These are phyloP conservation scores for Quercus aquifolioides DNA, from an alignment of 306 rosid species.

Conservation along the genomic window DNA sequence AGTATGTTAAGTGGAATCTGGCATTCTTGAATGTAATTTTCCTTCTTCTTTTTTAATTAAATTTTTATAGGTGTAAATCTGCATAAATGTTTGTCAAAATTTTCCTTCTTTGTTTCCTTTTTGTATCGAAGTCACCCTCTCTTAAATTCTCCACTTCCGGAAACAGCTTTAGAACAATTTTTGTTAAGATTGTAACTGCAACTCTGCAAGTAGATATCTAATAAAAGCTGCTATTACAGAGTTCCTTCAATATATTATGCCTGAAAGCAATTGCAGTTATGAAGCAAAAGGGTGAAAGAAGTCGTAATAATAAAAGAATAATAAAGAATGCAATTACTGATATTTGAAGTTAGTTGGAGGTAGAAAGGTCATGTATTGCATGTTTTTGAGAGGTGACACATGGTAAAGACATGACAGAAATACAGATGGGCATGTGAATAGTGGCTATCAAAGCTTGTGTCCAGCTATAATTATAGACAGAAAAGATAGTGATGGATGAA, in stretches of 20 bases:
- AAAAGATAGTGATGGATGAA: slow-evolving; percentile 57
- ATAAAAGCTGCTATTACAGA: slow-evolving; percentile 19
- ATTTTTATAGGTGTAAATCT: slow-evolving; percentile 49
- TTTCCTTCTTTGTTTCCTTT: slow-evolving; percentile 28
- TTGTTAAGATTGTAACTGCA: slow-evolving; percentile 34
- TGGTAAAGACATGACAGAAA: slow-evolving; percentile 35
- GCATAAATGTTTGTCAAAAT: slow-evolving; percentile 27
- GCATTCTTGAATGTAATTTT: slow-evolving; percentile 57
- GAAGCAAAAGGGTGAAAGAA: slow-evolving; percentile 11
- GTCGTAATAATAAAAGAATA: neutral
- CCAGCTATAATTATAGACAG: slow-evolving; percentile 16
- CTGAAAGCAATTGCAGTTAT: slow-evolving; percentile 13
- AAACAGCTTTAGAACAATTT: slow-evolving; percentile 24
- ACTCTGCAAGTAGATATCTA: slow-evolving; percentile 29
- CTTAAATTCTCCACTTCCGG: neutral
- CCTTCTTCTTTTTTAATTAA: slow-evolving; percentile 18
- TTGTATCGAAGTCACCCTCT: slow-evolving; percentile 9
- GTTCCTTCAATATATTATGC: slow-evolving; percentile 24
- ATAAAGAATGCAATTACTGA: slow-evolving; percentile 35
- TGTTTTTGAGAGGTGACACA: slow-evolving; percentile 33
- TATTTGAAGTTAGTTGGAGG: slow-evolving; percentile 25
- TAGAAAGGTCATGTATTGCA: neutral
- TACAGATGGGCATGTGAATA: slow-evolving; percentile 43
- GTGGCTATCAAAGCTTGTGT: slow-evolving; percentile 25
- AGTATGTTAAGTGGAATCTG: slow-evolving; percentile 74